Evolutionary conservation across 768 basidiomycete genomes (phyloP), one percentile per base, ranked within the genome.

Genomic region (Paxillus ammoniavirescens): DNA sequence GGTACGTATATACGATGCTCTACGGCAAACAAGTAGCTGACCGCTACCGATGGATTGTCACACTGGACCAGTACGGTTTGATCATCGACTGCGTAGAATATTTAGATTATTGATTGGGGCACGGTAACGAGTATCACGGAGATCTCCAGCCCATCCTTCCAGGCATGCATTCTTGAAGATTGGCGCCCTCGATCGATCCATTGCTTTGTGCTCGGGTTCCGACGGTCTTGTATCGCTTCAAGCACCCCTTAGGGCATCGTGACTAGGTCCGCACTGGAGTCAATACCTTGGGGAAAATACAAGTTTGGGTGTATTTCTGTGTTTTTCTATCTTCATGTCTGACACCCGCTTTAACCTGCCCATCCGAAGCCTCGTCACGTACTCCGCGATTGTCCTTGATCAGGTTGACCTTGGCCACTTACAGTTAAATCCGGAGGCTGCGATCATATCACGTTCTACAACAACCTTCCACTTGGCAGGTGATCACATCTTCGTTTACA

Each of bases 221-320:
- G 21, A 26, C 26, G 26, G 26, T 26, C 26, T 5, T 26, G 31
- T 10, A 31, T 18, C 26, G 21, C 6, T 9, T 7, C 52, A 5
- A 53, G 28, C 28, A 7, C 12, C 30, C 4, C 36, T 13, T 37
- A 78, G 76, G 86, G 85, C 1, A 79, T 86, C 35, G 81, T 86
- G 3, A 86, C 84, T 0, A 74, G 66, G 40, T 81, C 87, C 59
- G 81, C 77, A 0, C 49, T 87, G 18, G 77, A 77, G 55, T 73
- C 81, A 0, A 75, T 74, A 60, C 78, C 84, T 26, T 26, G 26
- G 4, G 6, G 6, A 83, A 86, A 66, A 68, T 70, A 0, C 64
- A 77, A 65, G 79, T 87, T 52, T 87, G 83, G 84, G 84, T 86
- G 68, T 13, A 77, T 49, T n/a, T 14, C 18, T 30, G 84, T 86